Evolutionary conservation across 2,329 filamentous ascomycete species (phyloP), one percentile per base, ranked within the genome.

Genomic region (Sclerotinia sclerotiorum): DNA sequence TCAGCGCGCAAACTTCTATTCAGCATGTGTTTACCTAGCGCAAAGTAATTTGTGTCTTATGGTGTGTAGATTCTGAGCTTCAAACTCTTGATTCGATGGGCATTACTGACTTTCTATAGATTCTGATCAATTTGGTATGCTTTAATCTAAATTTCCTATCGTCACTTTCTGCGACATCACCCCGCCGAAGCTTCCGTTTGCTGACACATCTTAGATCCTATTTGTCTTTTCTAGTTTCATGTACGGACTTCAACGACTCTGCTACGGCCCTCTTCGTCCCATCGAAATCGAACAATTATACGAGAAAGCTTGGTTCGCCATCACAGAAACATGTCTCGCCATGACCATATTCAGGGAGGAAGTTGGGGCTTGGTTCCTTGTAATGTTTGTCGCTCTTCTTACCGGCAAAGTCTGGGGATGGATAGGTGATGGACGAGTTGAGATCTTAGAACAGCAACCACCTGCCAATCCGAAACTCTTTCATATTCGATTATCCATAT

Each of bases 271-370:
- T 24, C 87, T 99, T 29, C 93, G 96, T 73, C 90, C 93, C 35
- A 92, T 97, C 82, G 95, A 99, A 82, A 91, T 95, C 75, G 96
- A 99, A 80, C 94, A 98, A 79, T 87, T 99, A 19, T 97, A 97
- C 78, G 95, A 99, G 80, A 94, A 94, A 80, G 94, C 92, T 62
- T 99, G 96, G 96, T 97, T 97, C 77, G 94, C 95, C 51, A 92
- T 98, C 52, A 97, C 94, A 58, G 95, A 99, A 81, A 99, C 95
- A 72, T 92, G 94, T 77, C 84, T 99, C 72, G 95, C 95, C 42
- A 98, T 99, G 94, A 97, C 95, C 42, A 97, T 97, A 72, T 98
- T 99, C 80, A 86, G 95, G 56, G 95, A 97, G 72, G 94, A 98
- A 78, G 88, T 99, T 24, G 94, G 95, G 56, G 91, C 91, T 54